Percentiles rank a stretch among this genome's conserved stretches.
These are phyloP conservation scores for Pseudogymnoascus destructans DNA, from an alignment of 2,329 filamentous ascomycete species.

Conservation along the genomic window DNA sequence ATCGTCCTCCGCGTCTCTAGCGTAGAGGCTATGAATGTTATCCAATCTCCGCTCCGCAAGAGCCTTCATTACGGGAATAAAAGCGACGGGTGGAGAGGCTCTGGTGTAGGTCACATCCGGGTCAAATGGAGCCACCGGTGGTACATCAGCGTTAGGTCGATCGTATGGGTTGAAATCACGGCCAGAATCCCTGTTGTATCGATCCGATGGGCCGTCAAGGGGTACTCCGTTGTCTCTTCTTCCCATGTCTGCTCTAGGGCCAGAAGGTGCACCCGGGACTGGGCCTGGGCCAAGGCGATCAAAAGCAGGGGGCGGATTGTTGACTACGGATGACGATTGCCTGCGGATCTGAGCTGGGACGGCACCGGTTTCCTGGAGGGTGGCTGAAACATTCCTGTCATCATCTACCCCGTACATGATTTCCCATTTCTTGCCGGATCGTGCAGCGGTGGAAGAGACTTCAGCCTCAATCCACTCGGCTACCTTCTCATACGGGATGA, in stretches of 20 bases:
- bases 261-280: slow-evolving; percentile 22
- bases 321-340: neutral
- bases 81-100: slow-evolving; percentile 36
- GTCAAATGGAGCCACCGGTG: neutral
- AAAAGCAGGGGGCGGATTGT: neutral
- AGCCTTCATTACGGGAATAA: slow-evolving; percentile 42
- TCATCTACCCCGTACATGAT: slow-evolving; percentile 52
- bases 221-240: neutral
- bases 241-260: slow-evolving; percentile 22
- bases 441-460: slow-evolving; percentile 32
- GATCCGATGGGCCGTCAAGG: neutral
- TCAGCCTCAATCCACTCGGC: slow-evolving; percentile 62
- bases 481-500: slow-evolving; percentile 65
- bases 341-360: slow-evolving; percentile 11
- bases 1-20: slow-evolving; percentile 23
- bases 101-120: slow-evolving; percentile 18
- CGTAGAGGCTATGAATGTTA: slow-evolving; percentile 31
- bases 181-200: neutral
- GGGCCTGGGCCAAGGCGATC: neutral
- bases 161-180: neutral
- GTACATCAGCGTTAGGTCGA: neutral
- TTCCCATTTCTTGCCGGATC: slow-evolving; percentile 48
- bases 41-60: slow-evolving; percentile 53
- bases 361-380: slow-evolving; percentile 37
- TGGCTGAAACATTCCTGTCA: slow-evolving; percentile 41